A percentile compares a stretch with the other conserved stretches of the same genome.
Conservation (phyloP, 306 rosid species). For the Oemleria cerasiformis region DNA sequence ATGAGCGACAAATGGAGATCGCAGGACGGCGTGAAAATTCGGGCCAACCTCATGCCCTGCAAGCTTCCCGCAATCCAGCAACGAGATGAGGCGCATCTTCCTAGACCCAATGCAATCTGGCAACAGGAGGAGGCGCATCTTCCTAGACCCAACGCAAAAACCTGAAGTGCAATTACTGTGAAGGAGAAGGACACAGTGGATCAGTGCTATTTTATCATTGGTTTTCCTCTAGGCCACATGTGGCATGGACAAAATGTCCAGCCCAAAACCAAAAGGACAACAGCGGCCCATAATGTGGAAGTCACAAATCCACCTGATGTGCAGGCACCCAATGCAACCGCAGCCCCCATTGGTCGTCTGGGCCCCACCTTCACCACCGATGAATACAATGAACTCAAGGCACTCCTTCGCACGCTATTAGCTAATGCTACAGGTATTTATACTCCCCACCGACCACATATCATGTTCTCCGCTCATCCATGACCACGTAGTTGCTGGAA, state of each 20-base stretch:
- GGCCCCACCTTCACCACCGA: not conserved
- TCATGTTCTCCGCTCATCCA: not conserved
- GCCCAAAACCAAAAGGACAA: not conserved
- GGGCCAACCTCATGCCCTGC: not conserved
- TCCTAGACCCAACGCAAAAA: too few species aligned
- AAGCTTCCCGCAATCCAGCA: not conserved
- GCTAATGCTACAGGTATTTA: not conserved
- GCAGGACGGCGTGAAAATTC: not conserved
- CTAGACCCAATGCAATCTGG: not conserved
- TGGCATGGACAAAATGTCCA: not conserved
- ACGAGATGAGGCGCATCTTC: rapidly evolving
- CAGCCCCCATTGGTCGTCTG: too few species aligned
- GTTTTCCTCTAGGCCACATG: not conserved
- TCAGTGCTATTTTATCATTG: not conserved
- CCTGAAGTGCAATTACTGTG: not conserved
- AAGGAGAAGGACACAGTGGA: not conserved
- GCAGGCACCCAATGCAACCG: not conserved
- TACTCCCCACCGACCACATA: not conserved
- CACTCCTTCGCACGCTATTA: too few species aligned
- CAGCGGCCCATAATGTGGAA: not conserved
- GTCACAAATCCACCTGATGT: rapidly evolving
- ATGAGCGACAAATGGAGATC: not conserved
- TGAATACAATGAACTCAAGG: not conserved
- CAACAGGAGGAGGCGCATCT: too few species aligned
- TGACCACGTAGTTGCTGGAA: not conserved